phyloP scores from a whole-genome alignment of 495 filamentous ascomycete genomes.

The Lichenothelia convexa region DNA sequence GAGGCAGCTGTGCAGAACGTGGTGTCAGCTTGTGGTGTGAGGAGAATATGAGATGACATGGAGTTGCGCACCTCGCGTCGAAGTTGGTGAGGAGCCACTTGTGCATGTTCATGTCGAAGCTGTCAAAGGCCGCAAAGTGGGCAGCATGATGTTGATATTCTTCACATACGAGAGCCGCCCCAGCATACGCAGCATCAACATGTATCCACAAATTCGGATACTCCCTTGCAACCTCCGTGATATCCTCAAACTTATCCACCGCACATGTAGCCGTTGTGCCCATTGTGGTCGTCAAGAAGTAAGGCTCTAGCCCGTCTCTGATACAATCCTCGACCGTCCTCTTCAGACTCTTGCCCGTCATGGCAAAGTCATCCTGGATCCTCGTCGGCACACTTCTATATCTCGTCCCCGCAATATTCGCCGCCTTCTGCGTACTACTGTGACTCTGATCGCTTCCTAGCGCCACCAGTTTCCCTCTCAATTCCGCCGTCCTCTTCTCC shows the following conservation, averaged over 20 bases:
- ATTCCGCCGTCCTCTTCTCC: slow-evolving; percentile 45
- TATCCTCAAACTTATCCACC: slow-evolving; percentile 58
- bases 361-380: slow-evolving; percentile 42
- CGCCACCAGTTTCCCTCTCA: slow-evolving; percentile 57
- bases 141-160: slow-evolving; percentile 57
- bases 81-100: slow-evolving; percentile 97
- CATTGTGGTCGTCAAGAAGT: slow-evolving; percentile 68
- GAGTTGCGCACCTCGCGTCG: slow-evolving; percentile 44
- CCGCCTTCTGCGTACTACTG: slow-evolving; percentile 70
- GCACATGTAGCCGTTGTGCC: slow-evolving; percentile 83
- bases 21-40: background rate
- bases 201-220: slow-evolving; percentile 71
- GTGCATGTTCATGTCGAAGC: slow-evolving; percentile 91
- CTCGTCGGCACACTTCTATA: slow-evolving; percentile 47
- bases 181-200: slow-evolving; percentile 92
- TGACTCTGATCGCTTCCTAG: slow-evolving; percentile 67
- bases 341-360: slow-evolving; percentile 48
- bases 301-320: slow-evolving; percentile 54
- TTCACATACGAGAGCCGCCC: slow-evolving; percentile 60
- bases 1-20: slow-evolving; percentile 36
- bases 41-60: background rate
- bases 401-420: slow-evolving; percentile 66
- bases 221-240: slow-evolving; percentile 44
- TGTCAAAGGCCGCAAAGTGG: slow-evolving; percentile 52
- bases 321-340: slow-evolving; percentile 40